Percentiles rank a stretch among this genome's conserved stretches.
Conservation (phyloP, 352 stramenopile species). For the Stramenopiles sp. region DNA sequence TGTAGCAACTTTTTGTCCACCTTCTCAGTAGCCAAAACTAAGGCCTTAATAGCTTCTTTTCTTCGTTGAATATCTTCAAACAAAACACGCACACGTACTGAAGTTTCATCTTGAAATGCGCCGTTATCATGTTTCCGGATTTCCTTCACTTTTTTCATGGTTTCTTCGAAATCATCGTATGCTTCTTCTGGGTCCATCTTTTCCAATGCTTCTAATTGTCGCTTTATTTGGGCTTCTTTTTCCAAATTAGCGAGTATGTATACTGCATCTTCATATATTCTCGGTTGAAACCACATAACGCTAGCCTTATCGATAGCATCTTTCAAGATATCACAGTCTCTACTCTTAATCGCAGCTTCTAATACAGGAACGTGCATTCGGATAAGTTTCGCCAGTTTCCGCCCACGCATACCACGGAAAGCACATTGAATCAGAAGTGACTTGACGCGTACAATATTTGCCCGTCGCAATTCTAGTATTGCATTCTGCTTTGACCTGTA, state of each 20-base stretch:
- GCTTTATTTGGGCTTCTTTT: not conserved
- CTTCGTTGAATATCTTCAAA: constrained; percentile 1
- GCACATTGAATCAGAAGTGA: no score
- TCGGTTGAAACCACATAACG: not conserved
- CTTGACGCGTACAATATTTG: no score
- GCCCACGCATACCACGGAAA: no score
- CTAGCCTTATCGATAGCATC: constrained; percentile 11
- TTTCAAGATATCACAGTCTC: constrained; percentile 17
- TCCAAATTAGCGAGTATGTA: not conserved
- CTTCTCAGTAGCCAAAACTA: constrained; percentile 1
- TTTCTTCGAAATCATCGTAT: constrained; percentile 13
- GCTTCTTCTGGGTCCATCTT: constrained; percentile 8
- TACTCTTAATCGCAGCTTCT: constrained; percentile 16
- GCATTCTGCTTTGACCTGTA: constrained; percentile 18
- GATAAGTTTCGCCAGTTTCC: no score
- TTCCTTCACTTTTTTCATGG: not conserved
- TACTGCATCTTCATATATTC: not conserved
- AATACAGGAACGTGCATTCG: no score
- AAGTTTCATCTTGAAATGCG: not conserved
- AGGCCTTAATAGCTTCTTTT: not conserved
- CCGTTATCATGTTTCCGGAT: no score
- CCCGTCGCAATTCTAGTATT: no score
- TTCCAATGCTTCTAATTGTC: not conserved
- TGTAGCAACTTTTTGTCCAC: constrained; percentile 15
- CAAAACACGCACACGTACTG: not conserved